phyloP scores from a whole-genome alignment of 805 yeast genomes.

The Yamadazyma sp. region DNA sequence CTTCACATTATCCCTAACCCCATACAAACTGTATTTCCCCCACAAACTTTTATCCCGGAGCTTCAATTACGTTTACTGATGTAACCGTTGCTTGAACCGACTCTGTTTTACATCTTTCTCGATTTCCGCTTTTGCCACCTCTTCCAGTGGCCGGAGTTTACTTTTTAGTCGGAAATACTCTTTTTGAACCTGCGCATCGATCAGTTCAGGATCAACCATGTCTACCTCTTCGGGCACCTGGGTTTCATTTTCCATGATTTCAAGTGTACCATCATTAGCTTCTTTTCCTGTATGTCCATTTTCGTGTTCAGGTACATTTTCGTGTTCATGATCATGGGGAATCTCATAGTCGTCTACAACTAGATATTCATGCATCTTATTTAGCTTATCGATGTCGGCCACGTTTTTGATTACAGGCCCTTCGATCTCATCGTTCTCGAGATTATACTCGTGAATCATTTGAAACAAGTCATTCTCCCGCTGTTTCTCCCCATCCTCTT shows the following conservation, averaged over 20 bases:
- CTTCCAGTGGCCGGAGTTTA: conserved; percentile 6
- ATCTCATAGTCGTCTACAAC: conserved; percentile 14
- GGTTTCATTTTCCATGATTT: conserved; percentile 22
- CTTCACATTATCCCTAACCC: conserved; percentile 3
- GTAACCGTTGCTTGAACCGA: conserved; percentile 15
- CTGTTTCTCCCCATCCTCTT: background rate
- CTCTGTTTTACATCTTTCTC: conserved; percentile 9
- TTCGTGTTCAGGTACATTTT: conserved; percentile 9
- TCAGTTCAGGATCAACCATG: conserved; percentile 24
- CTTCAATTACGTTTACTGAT: background rate
- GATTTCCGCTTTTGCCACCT: conserved; percentile 1
- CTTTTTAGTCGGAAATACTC: conserved; percentile 28
- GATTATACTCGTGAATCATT: conserved; percentile 50
- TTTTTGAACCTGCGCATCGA: conserved; percentile 47
- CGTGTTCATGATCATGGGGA: conserved; percentile 13
- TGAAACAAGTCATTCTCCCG: conserved; percentile 8
- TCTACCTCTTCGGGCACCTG: conserved; percentile 23
- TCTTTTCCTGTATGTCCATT: conserved; percentile 3
- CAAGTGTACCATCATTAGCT: conserved; percentile 2
- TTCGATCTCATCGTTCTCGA: conserved; percentile 59
- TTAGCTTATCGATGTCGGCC: conserved; percentile 54
- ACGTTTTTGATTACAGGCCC: conserved; percentile 56
- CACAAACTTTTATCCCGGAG: conserved; percentile 2
- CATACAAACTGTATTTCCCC: conserved; percentile 5
- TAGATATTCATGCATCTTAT: conserved; percentile 45